Evolutionary conservation across 2,329 filamentous ascomycete species (phyloP).

Genomic region (Xylariaceae sp.): DNA sequence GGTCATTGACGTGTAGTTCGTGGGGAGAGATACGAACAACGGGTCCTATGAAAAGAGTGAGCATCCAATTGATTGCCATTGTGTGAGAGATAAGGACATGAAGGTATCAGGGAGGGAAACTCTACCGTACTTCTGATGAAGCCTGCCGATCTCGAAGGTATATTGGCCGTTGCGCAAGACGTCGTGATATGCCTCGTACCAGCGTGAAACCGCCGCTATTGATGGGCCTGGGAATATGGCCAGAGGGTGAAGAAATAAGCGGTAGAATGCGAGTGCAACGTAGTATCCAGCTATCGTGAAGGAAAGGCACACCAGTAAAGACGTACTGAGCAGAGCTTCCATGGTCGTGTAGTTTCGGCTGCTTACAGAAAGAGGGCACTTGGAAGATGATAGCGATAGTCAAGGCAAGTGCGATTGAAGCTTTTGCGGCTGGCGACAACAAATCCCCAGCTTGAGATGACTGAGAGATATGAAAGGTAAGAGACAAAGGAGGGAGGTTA

Average conservation of each 20-base stretch:
- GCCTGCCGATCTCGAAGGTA: conserved; percentile 21
- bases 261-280: conserved; percentile 4
- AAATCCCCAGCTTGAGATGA: too few species aligned
- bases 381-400: too few species aligned
- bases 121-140: conserved; percentile 28
- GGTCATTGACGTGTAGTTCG: conserved; percentile 3
- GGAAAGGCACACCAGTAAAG: background rate
- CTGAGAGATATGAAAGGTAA: too few species aligned
- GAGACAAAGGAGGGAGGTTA: too few species aligned
- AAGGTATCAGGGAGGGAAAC: background rate
- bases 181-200: conserved; percentile 26
- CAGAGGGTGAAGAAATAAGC: conserved; percentile 15
- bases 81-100: too few species aligned
- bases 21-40: conserved; percentile 3
- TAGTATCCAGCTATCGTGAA: background rate
- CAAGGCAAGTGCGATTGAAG: too few species aligned
- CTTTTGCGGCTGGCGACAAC: too few species aligned
- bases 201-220: conserved; percentile 8
- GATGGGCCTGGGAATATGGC: conserved; percentile 15
- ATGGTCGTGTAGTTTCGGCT: background rate
- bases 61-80: background rate
- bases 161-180: conserved; percentile 21
- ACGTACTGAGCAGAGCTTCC: background rate
- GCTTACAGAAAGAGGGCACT: background rate
- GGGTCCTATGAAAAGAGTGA: background rate